Percentiles rank a stretch among this genome's conserved stretches.
phyloP scores from a whole-genome alignment of 495 filamentous ascomycete genomes.

The Tuber borchii region DNA sequence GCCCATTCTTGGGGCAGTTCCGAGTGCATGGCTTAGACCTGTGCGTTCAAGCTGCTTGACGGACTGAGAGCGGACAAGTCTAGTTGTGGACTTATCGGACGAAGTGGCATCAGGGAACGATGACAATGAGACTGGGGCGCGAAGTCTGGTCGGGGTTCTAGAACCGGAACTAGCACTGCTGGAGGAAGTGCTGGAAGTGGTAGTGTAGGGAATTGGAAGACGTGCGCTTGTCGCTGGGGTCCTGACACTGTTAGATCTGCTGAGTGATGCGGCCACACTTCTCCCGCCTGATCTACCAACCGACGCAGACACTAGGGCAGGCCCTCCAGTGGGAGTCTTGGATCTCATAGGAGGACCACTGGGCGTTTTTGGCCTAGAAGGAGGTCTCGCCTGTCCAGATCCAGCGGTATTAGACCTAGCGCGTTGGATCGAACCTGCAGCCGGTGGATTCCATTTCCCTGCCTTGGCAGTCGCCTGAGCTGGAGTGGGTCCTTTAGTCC shows the following conservation, averaged over 20 bases:
- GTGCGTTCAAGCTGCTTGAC: neutral
- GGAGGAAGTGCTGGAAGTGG: neutral
- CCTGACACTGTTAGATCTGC: slow-evolving; percentile 17
- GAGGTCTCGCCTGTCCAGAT: slow-evolving; percentile 12
- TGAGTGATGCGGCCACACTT: slow-evolving; percentile 15
- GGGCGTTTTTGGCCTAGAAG: slow-evolving; percentile 33
- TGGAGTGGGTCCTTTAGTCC: slow-evolving; percentile 6
- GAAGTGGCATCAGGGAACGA: neutral
- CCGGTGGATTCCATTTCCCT: slow-evolving; percentile 10
- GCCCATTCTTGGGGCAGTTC: slow-evolving; percentile 1
- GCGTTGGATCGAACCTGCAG: slow-evolving; percentile 8
- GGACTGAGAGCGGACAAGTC: neutral
- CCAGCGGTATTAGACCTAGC: slow-evolving; percentile 19
- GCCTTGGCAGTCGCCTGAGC: slow-evolving; percentile 25
- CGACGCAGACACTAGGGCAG: slow-evolving; percentile 10
- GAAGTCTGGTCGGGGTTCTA: neutral
- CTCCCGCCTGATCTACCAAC: slow-evolving; percentile 25
- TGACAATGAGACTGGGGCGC: neutral
- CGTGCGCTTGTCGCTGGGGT: slow-evolving; percentile 14
- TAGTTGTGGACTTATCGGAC: neutral
- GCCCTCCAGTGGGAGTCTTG: slow-evolving; percentile 34
- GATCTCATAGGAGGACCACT: slow-evolving; percentile 25
- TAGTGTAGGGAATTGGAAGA: neutral
- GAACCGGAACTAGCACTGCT: neutral
- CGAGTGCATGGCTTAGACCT: neutral